Evolutionary conservation across 306 rosid species (phyloP), one percentile per base, ranked within the genome.

Genomic region (Cicer yamashitae): DNA sequence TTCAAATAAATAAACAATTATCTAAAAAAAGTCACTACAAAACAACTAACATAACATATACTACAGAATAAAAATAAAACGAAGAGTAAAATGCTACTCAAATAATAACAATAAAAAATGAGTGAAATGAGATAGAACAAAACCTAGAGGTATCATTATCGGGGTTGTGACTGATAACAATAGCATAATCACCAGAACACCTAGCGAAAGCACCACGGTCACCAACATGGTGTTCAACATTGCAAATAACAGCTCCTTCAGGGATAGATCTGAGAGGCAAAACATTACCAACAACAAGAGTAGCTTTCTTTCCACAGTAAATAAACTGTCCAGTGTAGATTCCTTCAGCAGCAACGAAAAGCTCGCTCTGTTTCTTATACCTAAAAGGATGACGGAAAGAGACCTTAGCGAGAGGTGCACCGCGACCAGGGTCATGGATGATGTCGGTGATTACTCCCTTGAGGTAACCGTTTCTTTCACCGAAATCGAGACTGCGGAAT

Each of bases 351-450:
- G 97, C 92, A 18, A 91, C 78, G 51, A 91, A 91, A 1, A 89
- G 86, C 73, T 89, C 97, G 0, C 39, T 58, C 79, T 91, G 97
- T 60, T 87, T 85, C 94, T 87, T 84, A 81, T 89, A 91, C 60
- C 94, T 69, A 63, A 91, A 91, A 0, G 97, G 97, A 58, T 89
- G 97, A 8, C 92, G 89, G 84, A 91, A 91, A 0, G 89, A 14
- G 53, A 91, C 94, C 69, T 85, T 83, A 5, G 97, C 97, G 0
- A 91, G 92, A 0, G 97, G 97, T 0, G 97, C 97, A 34, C 94
- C 94, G 8, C 94, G 94, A 1, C 97, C 97, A 0, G 97, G 94
- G 61, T 89, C 94, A 82, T 91, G 97, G 38, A 91, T 82, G 59
- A 91, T 53, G 37, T 91, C 94, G 69, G 91, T 85, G 38, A 91